Percentiles rank a stretch among this genome's conserved stretches.
These are phyloP conservation scores for Ustilago sp. DNA, from an alignment of 1,284 basidiomycete species.

Conservation along the genomic window DNA sequence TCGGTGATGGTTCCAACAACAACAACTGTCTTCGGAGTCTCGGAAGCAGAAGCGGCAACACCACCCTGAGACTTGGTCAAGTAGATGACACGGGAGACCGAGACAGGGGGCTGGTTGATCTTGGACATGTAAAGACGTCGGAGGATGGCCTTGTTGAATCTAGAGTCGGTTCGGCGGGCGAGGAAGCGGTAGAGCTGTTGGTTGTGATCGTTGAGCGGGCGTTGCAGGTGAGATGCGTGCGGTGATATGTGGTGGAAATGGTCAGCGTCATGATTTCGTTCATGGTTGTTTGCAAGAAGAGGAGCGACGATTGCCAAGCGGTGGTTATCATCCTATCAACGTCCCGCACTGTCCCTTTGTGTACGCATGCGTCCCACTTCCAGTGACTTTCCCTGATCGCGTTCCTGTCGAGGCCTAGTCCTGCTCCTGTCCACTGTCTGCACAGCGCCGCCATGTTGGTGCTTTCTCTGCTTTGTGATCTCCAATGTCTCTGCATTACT, in stretches of 20 bases:
- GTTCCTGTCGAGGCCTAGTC: background rate
- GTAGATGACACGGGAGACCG: slow-evolving; percentile 71
- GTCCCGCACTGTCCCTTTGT: no score
- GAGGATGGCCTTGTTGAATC: slow-evolving; percentile 98
- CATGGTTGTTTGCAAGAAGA: background rate
- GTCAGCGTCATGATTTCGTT: slow-evolving; percentile 12
- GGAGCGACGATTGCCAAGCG: background rate
- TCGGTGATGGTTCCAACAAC: slow-evolving; percentile 93
- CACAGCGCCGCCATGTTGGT: background rate
- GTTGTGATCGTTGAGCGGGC: background rate
- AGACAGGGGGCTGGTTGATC: slow-evolving; percentile 96
- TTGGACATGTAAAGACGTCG: slow-evolving; percentile 96
- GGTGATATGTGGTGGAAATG: background rate
- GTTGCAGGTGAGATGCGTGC: background rate
- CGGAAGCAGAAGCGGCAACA: slow-evolving; percentile 66
- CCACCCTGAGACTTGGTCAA: slow-evolving; percentile 67
- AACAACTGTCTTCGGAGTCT: slow-evolving; percentile 81
- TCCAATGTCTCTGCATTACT: background rate
- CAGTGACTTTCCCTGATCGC: background rate
- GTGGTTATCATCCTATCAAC: background rate
- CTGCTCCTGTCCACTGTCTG: background rate
- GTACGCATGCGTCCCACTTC: no score
- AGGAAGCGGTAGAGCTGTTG: slow-evolving; percentile 96
- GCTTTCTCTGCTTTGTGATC: background rate
- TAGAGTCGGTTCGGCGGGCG: slow-evolving; percentile 93